phyloP scores from a whole-genome alignment of 208 protist species.

The Crithidia thermophila region DNA sequence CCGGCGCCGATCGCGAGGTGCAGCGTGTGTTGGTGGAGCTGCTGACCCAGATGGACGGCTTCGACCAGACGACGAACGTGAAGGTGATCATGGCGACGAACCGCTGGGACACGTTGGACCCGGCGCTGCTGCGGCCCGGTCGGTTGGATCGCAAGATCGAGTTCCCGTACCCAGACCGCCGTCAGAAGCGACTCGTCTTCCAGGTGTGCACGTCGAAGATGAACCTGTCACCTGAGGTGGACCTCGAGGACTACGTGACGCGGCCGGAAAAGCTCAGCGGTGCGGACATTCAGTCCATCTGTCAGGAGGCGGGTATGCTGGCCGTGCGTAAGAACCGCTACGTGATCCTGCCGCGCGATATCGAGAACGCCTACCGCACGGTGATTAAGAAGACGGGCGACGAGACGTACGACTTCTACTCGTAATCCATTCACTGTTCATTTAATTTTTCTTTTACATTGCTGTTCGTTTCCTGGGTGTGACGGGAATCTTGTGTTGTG shows the following conservation, averaged over 20 bases:
- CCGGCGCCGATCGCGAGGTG: constrained; percentile 99
- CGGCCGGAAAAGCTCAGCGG: constrained; percentile 98
- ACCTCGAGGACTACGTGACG: constrained; percentile 97
- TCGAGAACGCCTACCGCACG: constrained; percentile 98
- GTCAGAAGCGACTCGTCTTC: constrained; percentile 99
- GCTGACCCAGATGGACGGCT: constrained; percentile 99
- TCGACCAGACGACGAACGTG: constrained; percentile 98
- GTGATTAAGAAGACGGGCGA: constrained; percentile 88
- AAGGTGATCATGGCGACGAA: constrained; percentile 99
- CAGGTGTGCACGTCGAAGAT: constrained; percentile 99
- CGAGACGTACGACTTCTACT: constrained; percentile 89
- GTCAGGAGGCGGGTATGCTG: constrained; percentile 99
- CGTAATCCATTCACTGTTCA: constrained; percentile 24
- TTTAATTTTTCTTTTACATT: constrained; percentile 5
- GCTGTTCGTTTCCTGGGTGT: too few species aligned
- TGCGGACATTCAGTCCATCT: constrained; percentile 99
- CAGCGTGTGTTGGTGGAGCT: constrained; percentile 99
- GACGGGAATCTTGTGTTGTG: too few species aligned
- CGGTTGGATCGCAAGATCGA: constrained; percentile 98
- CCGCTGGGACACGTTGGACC: constrained; percentile 99
- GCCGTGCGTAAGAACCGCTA: constrained; percentile 99
- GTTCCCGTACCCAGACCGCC: constrained; percentile 98
- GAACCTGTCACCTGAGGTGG: constrained; percentile 98
- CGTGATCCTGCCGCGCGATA: constrained; percentile 99
- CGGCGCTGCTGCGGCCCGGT: constrained; percentile 98